Percentiles rank a stretch among this genome's conserved stretches.
Evolutionary conservation across 805 yeast species (phyloP).

Genomic region (Candida silvatica): DNA sequence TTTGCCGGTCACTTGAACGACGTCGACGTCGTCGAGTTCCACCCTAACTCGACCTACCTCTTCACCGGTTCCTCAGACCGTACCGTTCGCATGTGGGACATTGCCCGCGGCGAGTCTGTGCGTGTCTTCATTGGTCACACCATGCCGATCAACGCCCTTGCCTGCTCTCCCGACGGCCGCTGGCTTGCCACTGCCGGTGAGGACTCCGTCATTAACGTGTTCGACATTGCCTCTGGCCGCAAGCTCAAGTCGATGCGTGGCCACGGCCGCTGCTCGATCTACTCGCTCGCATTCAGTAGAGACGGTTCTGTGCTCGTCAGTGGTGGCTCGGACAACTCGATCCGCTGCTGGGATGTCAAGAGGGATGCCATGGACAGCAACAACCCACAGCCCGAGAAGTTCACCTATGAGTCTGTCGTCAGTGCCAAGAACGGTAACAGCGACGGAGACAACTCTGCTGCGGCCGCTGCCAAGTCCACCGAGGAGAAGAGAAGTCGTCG

Average conservation of each 20-base stretch:
- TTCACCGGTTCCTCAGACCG: constrained; percentile 95
- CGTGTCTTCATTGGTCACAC: constrained; percentile 90
- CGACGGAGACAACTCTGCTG: constrained; percentile 10
- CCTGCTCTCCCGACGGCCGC: constrained; percentile 94
- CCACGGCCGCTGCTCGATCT: constrained; percentile 81
- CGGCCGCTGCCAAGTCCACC: constrained; percentile 17
- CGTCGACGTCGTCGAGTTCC: constrained; percentile 91
- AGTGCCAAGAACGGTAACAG: constrained; percentile 20
- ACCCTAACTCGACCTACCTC: constrained; percentile 91
- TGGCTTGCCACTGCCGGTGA: constrained; percentile 95
- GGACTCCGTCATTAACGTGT: constrained; percentile 77
- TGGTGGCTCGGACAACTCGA: constrained; percentile 88
- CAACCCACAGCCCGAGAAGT: constrained; percentile 59
- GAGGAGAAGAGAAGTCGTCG: constrained; percentile 48
- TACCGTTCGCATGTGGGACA: constrained; percentile 98
- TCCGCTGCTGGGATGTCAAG: constrained; percentile 94
- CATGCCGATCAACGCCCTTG: constrained; percentile 76
- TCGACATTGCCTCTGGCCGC: constrained; percentile 93
- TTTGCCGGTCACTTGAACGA: constrained; percentile 97
- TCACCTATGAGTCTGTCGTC: constrained; percentile 25
- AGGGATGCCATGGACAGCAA: constrained; percentile 75
- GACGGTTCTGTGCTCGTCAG: constrained; percentile 88
- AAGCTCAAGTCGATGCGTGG: constrained; percentile 88
- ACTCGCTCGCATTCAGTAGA: constrained; percentile 73
- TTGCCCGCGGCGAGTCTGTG: constrained; percentile 79